phyloP scores from a whole-genome alignment of 176 grass and related monocot species.

The Melocanna baccifera region DNA sequence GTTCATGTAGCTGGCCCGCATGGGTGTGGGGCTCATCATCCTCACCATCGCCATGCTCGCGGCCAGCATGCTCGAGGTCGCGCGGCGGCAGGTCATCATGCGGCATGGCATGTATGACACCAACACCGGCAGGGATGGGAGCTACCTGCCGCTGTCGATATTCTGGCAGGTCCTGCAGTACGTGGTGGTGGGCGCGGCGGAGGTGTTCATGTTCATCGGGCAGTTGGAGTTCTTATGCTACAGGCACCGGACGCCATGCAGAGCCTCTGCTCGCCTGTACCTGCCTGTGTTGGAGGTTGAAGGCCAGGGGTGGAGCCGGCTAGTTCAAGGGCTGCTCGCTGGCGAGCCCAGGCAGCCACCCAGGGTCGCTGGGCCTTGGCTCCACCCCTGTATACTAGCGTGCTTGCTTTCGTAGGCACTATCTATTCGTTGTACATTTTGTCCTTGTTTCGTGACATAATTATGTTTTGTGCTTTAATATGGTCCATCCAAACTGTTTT shows the following conservation, averaged over 20 bases:
- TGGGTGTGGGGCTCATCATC: conserved; percentile 45
- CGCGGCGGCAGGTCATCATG: conserved; percentile 27
- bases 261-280: conserved; percentile 14
- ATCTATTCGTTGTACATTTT: neutral
- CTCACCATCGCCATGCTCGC: conserved; percentile 29
- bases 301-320: no score
- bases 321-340: no score
- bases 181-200: conserved; percentile 50
- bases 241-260: conserved; percentile 26
- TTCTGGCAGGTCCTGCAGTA: conserved; percentile 84
- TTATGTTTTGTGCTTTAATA: conserved; percentile 24
- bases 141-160: conserved; percentile 51
- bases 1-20: conserved; percentile 44
- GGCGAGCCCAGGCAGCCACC: no score
- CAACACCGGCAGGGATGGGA: neutral
- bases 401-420: neutral
- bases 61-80: conserved; percentile 32
- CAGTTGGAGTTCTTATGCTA: conserved; percentile 42
- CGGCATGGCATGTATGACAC: conserved; percentile 6
- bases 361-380: no score
- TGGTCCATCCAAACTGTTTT: conserved; percentile 2
- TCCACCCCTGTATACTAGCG: no score
- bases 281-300: no score
- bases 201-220: conserved; percentile 43
- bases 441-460: neutral